Evolutionary conservation across 192 early-diverging fungal species (phyloP).

Genomic region (Phlyctochytrium bullatum): DNA sequence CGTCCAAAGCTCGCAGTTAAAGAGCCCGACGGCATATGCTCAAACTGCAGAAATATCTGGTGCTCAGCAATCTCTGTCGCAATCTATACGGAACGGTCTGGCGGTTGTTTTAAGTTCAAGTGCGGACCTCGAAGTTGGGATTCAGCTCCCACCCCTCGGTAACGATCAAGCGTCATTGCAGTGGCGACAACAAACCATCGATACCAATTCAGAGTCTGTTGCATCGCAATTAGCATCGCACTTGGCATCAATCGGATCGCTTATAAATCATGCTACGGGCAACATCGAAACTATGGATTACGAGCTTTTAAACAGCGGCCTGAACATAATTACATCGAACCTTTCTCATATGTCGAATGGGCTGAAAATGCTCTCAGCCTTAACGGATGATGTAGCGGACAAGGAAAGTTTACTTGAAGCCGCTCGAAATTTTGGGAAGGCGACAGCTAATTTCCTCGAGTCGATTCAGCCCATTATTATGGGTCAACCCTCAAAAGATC

Average conservation of each 20-base stretch:
- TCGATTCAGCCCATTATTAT: slow-evolving; percentile 36
- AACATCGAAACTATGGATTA: slow-evolving; percentile 53
- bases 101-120: slow-evolving; percentile 42
- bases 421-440: slow-evolving; percentile 31
- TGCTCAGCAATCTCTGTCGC: slow-evolving; percentile 46
- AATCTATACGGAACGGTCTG: slow-evolving; percentile 45
- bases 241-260: slow-evolving; percentile 43
- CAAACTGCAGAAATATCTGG: slow-evolving; percentile 36
- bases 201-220: slow-evolving; percentile 51
- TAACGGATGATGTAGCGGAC: slow-evolving; percentile 28
- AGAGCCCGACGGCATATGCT: slow-evolving; percentile 2
- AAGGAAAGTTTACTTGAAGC: slow-evolving; percentile 41
- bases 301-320: slow-evolving; percentile 43
- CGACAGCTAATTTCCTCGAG: slow-evolving; percentile 35
- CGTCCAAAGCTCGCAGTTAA: slow-evolving; percentile 5
- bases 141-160: slow-evolving; percentile 45
- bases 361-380: slow-evolving; percentile 49
- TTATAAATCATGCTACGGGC: slow-evolving; percentile 46
- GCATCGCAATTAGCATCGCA: slow-evolving; percentile 43
- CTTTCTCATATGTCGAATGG: slow-evolving; percentile 51
- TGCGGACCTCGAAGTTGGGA: slow-evolving; percentile 40
- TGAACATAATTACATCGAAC: slow-evolving; percentile 47
- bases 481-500: slow-evolving; percentile 33
- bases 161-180: slow-evolving; percentile 46
- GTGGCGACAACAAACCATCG: slow-evolving; percentile 57